phyloP scores from a whole-genome alignment of 169 alveolate species.

The Cryptosporidium meleagridis region DNA sequence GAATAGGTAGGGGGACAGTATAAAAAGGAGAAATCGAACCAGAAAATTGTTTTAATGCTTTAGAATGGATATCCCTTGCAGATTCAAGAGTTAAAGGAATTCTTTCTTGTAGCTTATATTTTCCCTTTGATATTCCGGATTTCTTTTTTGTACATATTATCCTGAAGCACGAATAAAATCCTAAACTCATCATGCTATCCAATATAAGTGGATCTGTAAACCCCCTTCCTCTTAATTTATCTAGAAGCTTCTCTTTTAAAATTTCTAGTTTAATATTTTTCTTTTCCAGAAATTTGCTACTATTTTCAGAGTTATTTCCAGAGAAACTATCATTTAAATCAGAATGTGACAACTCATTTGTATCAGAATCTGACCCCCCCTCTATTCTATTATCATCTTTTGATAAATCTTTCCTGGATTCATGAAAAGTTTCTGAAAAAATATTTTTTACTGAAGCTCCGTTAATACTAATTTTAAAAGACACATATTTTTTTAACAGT shows the following conservation, averaged over 20 bases:
- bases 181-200: constrained; percentile 55
- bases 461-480: constrained; percentile 24
- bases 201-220: constrained; percentile 56
- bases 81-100: constrained; percentile 25
- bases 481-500: constrained; percentile 19
- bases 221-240: constrained; percentile 39
- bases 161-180: constrained; percentile 61
- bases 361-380: neutral
- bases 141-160: constrained; percentile 30
- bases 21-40: neutral
- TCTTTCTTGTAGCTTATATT: neutral
- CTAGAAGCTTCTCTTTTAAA: constrained; percentile 14
- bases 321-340: neutral
- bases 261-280: neutral
- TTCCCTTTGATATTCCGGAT: neutral
- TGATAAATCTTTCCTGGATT: neutral
- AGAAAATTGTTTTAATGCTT: neutral
- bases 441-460: constrained; percentile 28
- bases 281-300: neutral
- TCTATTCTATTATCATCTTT: neutral
- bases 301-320: neutral
- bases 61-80: constrained; percentile 29
- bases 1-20: constrained; percentile 42
- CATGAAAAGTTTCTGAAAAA: constrained; percentile 38
- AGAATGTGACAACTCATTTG: neutral